Percentiles rank a stretch among this genome's conserved stretches.
Conservation (phyloP, 1,139 yeast species). For the Candida buenavistaensis region DNA sequence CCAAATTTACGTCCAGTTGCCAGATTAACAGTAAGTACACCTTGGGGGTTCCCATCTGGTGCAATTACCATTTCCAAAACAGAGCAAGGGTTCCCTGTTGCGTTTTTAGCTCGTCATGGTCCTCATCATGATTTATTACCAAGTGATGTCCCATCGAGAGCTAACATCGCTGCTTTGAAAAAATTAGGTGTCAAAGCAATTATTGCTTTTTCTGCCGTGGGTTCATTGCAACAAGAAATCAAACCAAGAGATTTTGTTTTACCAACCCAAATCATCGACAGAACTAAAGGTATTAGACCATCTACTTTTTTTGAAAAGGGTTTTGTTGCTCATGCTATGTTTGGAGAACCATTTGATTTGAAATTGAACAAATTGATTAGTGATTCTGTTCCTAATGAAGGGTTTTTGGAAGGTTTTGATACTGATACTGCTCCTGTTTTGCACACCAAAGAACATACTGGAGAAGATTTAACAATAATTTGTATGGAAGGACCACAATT, state of each 20-base stretch:
- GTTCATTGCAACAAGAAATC: conserved; percentile 86
- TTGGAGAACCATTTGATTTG: conserved; percentile 93
- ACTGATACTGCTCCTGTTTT: conserved; percentile 40
- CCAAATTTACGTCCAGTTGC: conserved; percentile 86
- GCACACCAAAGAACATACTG: conserved; percentile 54
- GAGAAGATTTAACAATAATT: conserved; percentile 75
- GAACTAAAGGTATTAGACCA: conserved; percentile 93
- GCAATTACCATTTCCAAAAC: conserved; percentile 88
- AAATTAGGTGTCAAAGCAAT: conserved; percentile 82
- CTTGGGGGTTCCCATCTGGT: conserved; percentile 97
- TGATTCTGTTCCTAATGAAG: conserved; percentile 51
- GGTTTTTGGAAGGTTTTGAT: conserved; percentile 54
- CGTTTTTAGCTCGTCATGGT: conserved; percentile 95
- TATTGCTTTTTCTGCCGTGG: conserved; percentile 94
- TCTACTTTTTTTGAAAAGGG: conserved; percentile 91
- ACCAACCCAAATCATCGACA: conserved; percentile 93
- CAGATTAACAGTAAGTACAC: conserved; percentile 74
- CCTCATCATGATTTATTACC: conserved; percentile 86
- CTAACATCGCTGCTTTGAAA: conserved; percentile 95
- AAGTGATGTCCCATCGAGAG: conserved; percentile 86
- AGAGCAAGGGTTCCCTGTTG: conserved; percentile 76
- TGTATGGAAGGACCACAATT: conserved; percentile 99
- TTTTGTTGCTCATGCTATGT: conserved; percentile 94
- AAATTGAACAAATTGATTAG: conserved; percentile 66
- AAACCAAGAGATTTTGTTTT: conserved; percentile 92